Evolutionary conservation across 2,329 filamentous ascomycete species (phyloP), one percentile per base, ranked within the genome.

Genomic region (Colletotrichum navitas): DNA sequence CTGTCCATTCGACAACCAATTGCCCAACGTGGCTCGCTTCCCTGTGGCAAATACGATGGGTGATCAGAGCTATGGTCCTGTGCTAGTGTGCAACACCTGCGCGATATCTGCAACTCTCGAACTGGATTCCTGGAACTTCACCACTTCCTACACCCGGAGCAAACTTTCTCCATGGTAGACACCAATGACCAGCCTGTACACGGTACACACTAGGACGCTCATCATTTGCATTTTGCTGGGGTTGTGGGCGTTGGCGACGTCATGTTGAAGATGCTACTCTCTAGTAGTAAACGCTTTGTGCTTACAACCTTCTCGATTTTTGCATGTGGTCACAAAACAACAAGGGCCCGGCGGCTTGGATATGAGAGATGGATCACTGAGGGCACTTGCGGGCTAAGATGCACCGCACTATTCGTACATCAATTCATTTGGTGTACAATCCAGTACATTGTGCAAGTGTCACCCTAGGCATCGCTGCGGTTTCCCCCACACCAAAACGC

Each of bases 401-500:
- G 34, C 26, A 49, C 58, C 11, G 11, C 7, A n/a, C 18, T 21
- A 2, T 5, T 5, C 1, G 5, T 45, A 45, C 18, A 45, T 8
- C n/a, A 32, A 41, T 26, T 16, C 36, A 43, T 65, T 68, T 52
- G 34, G 34, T 11, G 34, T 36, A 58, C 43, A 49, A 52, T 16
- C 32, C 51, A n/a, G 29, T 54, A 64, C 69, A 72, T 65, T 60
- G 69, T 72, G 66, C 43, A 36, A 39, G 47, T 63, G 26, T 32
- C n/a, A 58, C 36, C 54, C 63, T 71, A 45, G 54, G 29, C n/a
- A 49, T 64, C 29, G 59, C 63, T 69, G 54, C 59, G 59, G 56
- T 64, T 41, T 71, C 65, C 45, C 54, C 69, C 69, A 72, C 69
- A 72, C 69, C 63, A 72, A 72, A 72, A 72, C 69, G 64, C 66